phyloP scores from a whole-genome alignment of 1,284 basidiomycete species.

The Omphalotus olearius region DNA sequence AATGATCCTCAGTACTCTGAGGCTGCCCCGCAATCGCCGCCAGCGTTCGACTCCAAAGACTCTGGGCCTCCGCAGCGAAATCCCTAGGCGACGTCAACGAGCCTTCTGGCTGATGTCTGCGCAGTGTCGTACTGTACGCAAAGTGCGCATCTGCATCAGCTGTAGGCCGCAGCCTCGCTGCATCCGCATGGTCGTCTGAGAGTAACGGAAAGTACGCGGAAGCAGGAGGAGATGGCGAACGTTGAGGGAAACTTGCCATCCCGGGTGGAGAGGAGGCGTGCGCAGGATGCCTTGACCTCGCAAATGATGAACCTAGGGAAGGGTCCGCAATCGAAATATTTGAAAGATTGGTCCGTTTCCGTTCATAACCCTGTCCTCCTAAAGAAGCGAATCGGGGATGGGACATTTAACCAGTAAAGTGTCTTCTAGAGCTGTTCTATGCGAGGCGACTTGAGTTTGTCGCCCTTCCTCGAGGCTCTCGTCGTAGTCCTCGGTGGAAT shows the following conservation, averaged over 20 bases:
- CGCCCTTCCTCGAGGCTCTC: too few relatives aligned
- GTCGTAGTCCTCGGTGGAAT: too few relatives aligned
- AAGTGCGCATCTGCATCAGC: conserved; percentile 69
- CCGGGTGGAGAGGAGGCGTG: conserved; percentile 1
- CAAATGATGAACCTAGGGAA: neutral
- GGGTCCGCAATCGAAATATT: conserved; percentile 3
- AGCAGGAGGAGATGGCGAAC: conserved; percentile 64
- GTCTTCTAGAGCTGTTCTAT: too few relatives aligned
- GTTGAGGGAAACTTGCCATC: conserved; percentile 11
- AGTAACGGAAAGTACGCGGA: conserved; percentile 70
- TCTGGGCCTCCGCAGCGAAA: conserved; percentile 38
- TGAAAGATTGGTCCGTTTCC: conserved; percentile 7
- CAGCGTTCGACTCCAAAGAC: conserved; percentile 43
- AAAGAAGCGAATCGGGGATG: conserved; percentile 7
- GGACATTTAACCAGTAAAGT: conserved; percentile 1
- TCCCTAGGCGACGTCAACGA: conserved; percentile 37
- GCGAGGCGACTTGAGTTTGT: too few relatives aligned
- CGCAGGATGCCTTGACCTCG: conserved; percentile 2
- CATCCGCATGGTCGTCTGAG: conserved; percentile 39
- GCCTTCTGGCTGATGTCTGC: conserved; percentile 56
- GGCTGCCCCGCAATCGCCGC: conserved; percentile 37
- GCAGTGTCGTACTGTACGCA: conserved; percentile 77
- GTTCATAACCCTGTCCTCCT: conserved; percentile 8
- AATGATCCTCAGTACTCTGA: conserved; percentile 16
- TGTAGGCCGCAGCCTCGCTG: conserved; percentile 48